phyloP scores from a whole-genome alignment of 2,329 filamentous ascomycete species.

The Colletotrichum sp. region DNA sequence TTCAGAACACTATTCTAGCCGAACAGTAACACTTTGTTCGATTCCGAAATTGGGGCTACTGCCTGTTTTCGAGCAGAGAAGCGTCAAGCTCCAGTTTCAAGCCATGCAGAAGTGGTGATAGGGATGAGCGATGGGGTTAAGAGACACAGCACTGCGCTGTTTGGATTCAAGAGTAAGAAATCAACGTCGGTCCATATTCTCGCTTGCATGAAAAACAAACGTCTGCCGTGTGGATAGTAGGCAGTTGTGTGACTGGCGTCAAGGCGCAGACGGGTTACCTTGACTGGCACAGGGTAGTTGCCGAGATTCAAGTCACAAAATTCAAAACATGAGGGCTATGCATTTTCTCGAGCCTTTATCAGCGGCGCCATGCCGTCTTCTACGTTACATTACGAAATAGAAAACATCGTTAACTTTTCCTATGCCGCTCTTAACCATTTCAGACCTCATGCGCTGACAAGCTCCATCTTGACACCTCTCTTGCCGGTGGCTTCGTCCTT shows the following conservation, averaged over 20 bases:
- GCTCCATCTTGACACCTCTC: constrained; percentile 82
- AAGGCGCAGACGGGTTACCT: not conserved
- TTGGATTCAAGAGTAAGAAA: not conserved
- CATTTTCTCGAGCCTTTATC: not conserved
- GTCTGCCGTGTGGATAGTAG: not conserved
- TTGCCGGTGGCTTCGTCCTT: constrained; percentile 97
- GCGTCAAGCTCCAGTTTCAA: not conserved
- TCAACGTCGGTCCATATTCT: not conserved
- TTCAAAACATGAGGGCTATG: not conserved
- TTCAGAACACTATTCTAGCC: not conserved
- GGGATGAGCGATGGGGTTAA: not conserved
- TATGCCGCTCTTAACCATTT: not conserved
- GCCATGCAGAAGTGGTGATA: not conserved
- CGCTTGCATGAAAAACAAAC: not conserved
- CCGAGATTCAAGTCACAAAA: not conserved
- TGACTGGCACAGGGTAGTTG: not conserved
- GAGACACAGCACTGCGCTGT: not conserved
- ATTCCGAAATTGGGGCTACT: not conserved
- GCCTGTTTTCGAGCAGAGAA: not conserved
- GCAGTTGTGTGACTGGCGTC: not conserved
- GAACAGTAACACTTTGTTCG: not conserved
- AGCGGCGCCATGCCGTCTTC: not conserved
- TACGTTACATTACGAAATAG: not conserved
- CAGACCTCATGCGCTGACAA: constrained; percentile 46
- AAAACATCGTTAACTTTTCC: not conserved